These are phyloP conservation scores for Dendrobium officinale DNA, from an alignment of 106 monocot genomes.

Conservation along the genomic window DNA sequence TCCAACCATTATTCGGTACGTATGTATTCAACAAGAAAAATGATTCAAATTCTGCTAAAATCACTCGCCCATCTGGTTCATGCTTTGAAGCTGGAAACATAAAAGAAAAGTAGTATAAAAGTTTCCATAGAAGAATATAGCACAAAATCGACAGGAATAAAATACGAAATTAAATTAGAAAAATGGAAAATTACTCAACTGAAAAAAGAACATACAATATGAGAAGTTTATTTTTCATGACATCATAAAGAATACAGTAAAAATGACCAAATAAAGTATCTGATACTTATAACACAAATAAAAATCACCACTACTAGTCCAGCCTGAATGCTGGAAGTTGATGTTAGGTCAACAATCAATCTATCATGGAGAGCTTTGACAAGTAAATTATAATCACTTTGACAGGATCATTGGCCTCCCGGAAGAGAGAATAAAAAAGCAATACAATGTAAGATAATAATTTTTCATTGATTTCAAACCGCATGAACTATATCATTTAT, in stretches of 20 bases:
- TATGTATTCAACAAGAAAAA: constrained; percentile 78
- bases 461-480: background rate
- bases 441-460: background rate
- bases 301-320: background rate
- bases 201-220: background rate
- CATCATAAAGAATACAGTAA: background rate
- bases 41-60: constrained; percentile 95
- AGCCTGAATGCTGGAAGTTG: background rate
- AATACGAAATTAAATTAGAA: background rate
- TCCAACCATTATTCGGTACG: constrained; percentile 97
- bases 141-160: background rate
- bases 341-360: background rate
- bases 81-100: constrained; percentile 73
- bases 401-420: background rate
- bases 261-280: background rate
- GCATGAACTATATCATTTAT: background rate
- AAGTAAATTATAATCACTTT: background rate
- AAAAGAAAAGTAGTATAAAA: constrained; percentile 6
- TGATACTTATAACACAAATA: background rate
- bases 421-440: too few species aligned
- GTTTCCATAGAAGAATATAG: background rate
- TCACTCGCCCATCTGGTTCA: constrained; percentile 92
- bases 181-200: background rate
- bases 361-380: background rate
- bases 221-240: background rate